Base-by-base conservation (phyloP, 805 yeast genomes). In the Metschnikowia henanensis region DNA sequence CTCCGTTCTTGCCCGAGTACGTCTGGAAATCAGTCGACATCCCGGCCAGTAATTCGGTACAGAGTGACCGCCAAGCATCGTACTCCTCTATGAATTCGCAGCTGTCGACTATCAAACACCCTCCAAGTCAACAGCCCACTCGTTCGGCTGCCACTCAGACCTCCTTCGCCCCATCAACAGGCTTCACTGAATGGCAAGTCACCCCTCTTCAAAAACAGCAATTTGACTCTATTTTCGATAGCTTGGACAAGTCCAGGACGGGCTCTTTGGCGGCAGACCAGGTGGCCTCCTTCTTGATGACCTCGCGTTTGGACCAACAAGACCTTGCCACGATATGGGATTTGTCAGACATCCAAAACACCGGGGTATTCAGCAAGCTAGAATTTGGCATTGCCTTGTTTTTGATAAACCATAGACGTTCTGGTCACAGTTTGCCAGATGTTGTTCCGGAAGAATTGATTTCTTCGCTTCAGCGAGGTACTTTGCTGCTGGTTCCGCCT, bases 361-460 rank as follows among this genome's bases (percentile, higher is more conserved):
- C 87, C 34, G 97, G 97, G 20, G 76, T 76, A 32, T 89, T 94
- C 59, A 76, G 87, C 37, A 80, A 77, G 56, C 73, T 80, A 51
- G 99, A 94, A 62, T 94, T 94, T 63, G 83, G 95, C 3, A 84
- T 94, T 59, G 97, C 98, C 15, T 84, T 94, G 88, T 92, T 84
- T 60, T 76, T 94, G 52, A 94, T 94, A 7, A 95, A 90, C 65
- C 87, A 84, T 64, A 84, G 79, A 57, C 72, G 91, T 46, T 76
- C 86, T 2, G 98, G 98, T 16, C 72, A 72, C 29, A 81, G 78
- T 21, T 72, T 94, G 51, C 98, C 99, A 2, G 80, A 80, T 45
- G 76, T 83, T 12, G 79, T 90, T 18, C 97, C 97, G 2, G 77
- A 77, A 16, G 73, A 80, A 20, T 70, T 91, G 53, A 58, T 80